These are phyloP conservation scores for Leccinum disarticulatum DNA, from an alignment of 768 basidiomycete genomes.

Conservation along the genomic window DNA sequence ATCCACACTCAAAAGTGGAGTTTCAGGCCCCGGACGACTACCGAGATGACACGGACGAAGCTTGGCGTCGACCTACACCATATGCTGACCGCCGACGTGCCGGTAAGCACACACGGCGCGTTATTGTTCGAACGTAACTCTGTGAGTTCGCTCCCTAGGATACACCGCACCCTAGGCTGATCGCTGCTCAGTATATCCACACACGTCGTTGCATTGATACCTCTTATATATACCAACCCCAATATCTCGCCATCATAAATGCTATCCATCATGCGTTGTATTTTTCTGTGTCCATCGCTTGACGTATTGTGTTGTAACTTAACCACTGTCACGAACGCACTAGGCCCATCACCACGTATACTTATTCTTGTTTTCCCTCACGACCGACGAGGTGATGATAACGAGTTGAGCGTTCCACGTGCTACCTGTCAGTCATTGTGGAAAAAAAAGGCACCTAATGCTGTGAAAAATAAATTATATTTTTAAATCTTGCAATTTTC, in stretches of 20 bases:
- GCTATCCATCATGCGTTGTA: constrained; percentile 25
- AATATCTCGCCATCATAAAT: constrained; percentile 19
- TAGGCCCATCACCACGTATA: constrained; percentile 12
- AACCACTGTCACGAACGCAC: background rate
- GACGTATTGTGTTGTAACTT: constrained; percentile 18
- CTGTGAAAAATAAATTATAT: constrained; percentile 6
- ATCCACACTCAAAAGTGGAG: constrained; percentile 36
- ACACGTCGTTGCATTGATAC: constrained; percentile 22
- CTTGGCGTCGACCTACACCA: constrained; percentile 72
- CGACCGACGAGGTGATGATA: constrained; percentile 9
- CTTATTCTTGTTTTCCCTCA: constrained; percentile 9
- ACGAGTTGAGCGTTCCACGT: constrained; percentile 12
- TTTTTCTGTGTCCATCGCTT: constrained; percentile 13
- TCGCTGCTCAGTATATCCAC: constrained; percentile 1
- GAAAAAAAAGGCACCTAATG: background rate
- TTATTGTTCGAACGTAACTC: constrained; percentile 50
- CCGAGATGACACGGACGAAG: constrained; percentile 60
- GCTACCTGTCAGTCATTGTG: constrained; percentile 11
- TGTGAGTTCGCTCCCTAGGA: background rate
- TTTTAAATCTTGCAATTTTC: constrained; percentile 1
- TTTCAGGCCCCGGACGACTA: constrained; percentile 46
- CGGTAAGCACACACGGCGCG: constrained; percentile 76
- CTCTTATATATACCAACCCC: constrained; percentile 23
- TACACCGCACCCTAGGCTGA: background rate
- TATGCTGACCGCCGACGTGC: constrained; percentile 73